These are phyloP conservation scores for Xylaria digitata DNA, from an alignment of 2,329 filamentous ascomycete genomes.

Conservation along the genomic window DNA sequence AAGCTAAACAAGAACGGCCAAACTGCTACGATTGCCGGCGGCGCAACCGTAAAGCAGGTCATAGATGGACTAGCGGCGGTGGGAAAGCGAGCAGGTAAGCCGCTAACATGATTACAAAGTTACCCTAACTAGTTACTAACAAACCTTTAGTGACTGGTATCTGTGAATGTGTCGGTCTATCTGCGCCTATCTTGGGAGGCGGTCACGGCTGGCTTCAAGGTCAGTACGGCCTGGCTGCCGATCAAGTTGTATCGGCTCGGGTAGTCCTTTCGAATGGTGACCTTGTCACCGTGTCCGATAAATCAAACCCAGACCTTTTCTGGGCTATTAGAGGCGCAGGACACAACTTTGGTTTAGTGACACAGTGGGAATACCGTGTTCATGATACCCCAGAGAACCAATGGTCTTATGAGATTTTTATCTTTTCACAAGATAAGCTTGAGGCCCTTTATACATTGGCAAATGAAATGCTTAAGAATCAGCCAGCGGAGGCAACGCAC, in stretches of 20 bases:
- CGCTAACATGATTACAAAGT: not conserved
- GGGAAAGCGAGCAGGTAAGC: constrained; percentile 48
- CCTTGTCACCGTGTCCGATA: constrained; percentile 35
- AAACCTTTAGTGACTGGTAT: constrained; percentile 58
- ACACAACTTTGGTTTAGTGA: constrained; percentile 42
- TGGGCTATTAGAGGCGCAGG: constrained; percentile 42
- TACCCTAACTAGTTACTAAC: constrained; percentile 6
- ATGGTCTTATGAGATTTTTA: constrained; percentile 41
- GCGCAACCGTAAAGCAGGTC: constrained; percentile 46
- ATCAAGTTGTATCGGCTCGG: constrained; percentile 40
- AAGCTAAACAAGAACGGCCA: constrained; percentile 46
- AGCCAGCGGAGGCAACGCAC: constrained; percentile 36
- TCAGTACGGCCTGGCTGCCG: constrained; percentile 39
- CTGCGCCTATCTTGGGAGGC: constrained; percentile 59
- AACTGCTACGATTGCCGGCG: constrained; percentile 49
- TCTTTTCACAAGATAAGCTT: constrained; percentile 40
- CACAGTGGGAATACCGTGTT: constrained; percentile 37
- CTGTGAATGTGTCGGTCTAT: constrained; percentile 63
- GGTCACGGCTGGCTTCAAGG: constrained; percentile 52
- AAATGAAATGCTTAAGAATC: constrained; percentile 29
- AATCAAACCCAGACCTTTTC: constrained; percentile 47
- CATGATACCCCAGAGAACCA: constrained; percentile 24
- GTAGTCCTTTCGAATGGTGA: constrained; percentile 39
- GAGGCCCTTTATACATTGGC: constrained; percentile 32
- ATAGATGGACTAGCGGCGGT: constrained; percentile 44